Evolutionary conservation across 2,329 filamentous ascomycete species (phyloP), one percentile per base, ranked within the genome.

Genomic region (Arthrobotrys musiformis): DNA sequence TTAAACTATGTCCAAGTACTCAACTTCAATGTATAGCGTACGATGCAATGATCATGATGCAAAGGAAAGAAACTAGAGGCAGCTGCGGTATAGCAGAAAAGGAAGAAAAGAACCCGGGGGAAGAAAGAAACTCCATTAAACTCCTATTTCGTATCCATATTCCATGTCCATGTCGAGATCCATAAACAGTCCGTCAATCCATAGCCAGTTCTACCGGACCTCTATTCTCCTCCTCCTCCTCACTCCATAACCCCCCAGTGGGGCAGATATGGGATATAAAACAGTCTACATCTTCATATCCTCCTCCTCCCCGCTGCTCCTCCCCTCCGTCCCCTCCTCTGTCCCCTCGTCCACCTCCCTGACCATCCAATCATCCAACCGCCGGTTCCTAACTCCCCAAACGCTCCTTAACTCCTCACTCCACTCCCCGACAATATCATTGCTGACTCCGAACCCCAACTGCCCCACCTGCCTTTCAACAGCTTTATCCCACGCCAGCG

Each of bases 401-500:
- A 69, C 56, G 4, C 66, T 62, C 24, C 66, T 66, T 40, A 70
- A 42, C 33, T 77, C 73, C 35, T 77, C 73, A 28, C 66, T 77
- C 66, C 66, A 77, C 60, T 77, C 73, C 9, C 73, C 70, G 4
- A 69, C 73, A 15, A 77, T 60, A 69, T 77, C 73, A 11, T 40
- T 44, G 17, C 35, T 67, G 17, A 56, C 48, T 22, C 58, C 42
- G n/a, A 77, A 77, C 22, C 73, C 73, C 22, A 77, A 24, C 52
- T 70, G 60, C 44, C 42, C 44, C 3, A 77, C 60, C 33, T 62
- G 48, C n/a, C 73, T 50, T 42, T 77, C 73, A 13, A 77, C 66
- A 42, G 73, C 73, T 26, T 67, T 77, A 19, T 77, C 73, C 73
- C 73, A 77, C 15, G 73, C 73, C 42, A 77, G 26, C 8, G 73